phyloP scores from a whole-genome alignment of 148 eudicot species.

The Silene conica region DNA sequence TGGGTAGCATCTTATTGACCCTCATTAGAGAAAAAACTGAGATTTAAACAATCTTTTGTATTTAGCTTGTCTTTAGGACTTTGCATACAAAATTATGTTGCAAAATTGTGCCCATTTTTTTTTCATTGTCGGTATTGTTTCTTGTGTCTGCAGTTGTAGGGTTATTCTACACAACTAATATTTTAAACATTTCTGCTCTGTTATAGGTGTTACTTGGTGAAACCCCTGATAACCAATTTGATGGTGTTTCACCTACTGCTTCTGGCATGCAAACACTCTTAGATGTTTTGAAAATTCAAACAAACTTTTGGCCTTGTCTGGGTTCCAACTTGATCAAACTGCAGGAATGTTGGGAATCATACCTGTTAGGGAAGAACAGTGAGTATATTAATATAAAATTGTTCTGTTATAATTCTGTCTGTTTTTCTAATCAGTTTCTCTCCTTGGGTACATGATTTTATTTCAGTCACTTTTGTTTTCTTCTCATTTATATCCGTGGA shows the following conservation, averaged over 20 bases:
- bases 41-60: not conserved
- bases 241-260: constrained; percentile 46
- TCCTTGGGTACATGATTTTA: not conserved
- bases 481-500: no score
- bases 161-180: not conserved
- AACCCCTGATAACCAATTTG: constrained; percentile 42
- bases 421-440: not conserved
- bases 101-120: not conserved
- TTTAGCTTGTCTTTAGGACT: not conserved
- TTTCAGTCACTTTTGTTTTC: not conserved
- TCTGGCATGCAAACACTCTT: constrained; percentile 64
- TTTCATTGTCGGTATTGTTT: not conserved
- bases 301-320: constrained; percentile 64
- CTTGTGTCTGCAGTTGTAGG: not conserved
- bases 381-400: constrained; percentile 35
- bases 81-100: not conserved
- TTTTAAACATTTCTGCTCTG: not conserved
- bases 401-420: not conserved
- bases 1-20: no score
- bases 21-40: no score
- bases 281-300: constrained; percentile 71
- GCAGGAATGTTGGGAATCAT: constrained; percentile 57
- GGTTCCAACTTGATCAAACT: constrained; percentile 36
- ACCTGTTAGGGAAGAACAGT: constrained; percentile 43
- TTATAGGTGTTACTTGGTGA: constrained; percentile 89